Base-by-base conservation (phyloP, 2,329 filamentous ascomycete species). In the Madurella fahalii region DNA sequence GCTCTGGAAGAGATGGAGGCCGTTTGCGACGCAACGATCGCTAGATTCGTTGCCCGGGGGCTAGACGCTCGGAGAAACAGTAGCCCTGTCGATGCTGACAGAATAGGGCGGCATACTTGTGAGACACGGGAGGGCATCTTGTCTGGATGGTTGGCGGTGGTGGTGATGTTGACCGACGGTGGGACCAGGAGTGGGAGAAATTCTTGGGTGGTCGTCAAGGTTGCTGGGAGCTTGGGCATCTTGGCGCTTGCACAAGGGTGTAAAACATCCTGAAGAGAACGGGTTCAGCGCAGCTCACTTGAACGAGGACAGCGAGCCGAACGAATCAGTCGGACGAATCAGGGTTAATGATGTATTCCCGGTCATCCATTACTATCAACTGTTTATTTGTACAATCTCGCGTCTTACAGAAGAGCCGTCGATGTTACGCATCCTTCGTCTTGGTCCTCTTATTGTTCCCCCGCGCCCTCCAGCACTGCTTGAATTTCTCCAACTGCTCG, bases 381-480 rank as follows among this genome's bases (percentile, higher is more conserved):
- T 42, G 13, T 16, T 16, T 34, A 44, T 39, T 50, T 34, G 45
- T 45, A 30, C 43, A 46, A 34, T 43, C 39, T 46, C 41, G 44
- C 3, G 9, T 30, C 31, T 39, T 43, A 25, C 52, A 50, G 48
- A 55, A 34, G 11, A 17, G 32, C 5, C 2, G 15, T 12, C 25
- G 25, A 42, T 17, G 18, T 62, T 46, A 64, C 39, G 77, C 80
- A 67, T 95, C 86, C 67, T 90, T 93, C 41, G 81, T 85, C 51
- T 80, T 80, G 0, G 92, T 96, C 65, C 94, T 83, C 69, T 87
- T 76, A 65, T 95, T 86, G 70, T 97, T 97, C 47, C 90, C 86
- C 65, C 95, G 86, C 60, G 78, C 79, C 74, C 95, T 96, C 93
- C 93, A 97, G 72, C 93, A 97, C 65, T 87, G 81, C 66, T 85